These are phyloP conservation scores for Syzygium aromaticum DNA, from an alignment of 345 rosid genomes.

Conservation along the genomic window DNA sequence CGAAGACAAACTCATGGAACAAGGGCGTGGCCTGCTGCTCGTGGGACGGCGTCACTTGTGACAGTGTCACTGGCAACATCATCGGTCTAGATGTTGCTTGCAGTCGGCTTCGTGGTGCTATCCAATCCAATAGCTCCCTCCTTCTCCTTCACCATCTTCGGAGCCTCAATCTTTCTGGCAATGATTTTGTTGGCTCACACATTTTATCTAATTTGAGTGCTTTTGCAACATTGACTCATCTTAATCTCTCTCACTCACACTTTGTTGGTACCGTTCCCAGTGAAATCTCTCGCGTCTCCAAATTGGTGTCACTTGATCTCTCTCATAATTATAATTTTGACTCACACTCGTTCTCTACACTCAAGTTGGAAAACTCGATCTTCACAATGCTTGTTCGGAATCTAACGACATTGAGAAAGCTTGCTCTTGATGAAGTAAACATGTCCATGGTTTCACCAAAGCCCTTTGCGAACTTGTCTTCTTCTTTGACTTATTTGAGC, in stretches of 20 bases:
- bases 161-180: background rate
- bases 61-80: background rate
- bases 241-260: background rate
- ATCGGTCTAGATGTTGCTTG: background rate
- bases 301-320: background rate
- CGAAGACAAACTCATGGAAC: background rate
- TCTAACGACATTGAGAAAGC: background rate
- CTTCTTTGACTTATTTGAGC: background rate
- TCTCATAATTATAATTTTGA: background rate
- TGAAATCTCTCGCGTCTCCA: background rate
- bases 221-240: background rate
- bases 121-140: background rate
- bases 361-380: background rate
- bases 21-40: background rate
- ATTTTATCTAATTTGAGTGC: background rate
- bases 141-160: background rate
- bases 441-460: background rate
- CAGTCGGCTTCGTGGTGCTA: background rate
- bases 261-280: accelerated
- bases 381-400: background rate
- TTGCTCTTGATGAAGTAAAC: accelerated
- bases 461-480: background rate
- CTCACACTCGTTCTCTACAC: background rate
- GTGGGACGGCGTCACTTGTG: background rate
- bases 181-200: background rate